Base-by-base conservation (phyloP, 1,284 basidiomycete species). In the Heterobasidion annosum region DNA sequence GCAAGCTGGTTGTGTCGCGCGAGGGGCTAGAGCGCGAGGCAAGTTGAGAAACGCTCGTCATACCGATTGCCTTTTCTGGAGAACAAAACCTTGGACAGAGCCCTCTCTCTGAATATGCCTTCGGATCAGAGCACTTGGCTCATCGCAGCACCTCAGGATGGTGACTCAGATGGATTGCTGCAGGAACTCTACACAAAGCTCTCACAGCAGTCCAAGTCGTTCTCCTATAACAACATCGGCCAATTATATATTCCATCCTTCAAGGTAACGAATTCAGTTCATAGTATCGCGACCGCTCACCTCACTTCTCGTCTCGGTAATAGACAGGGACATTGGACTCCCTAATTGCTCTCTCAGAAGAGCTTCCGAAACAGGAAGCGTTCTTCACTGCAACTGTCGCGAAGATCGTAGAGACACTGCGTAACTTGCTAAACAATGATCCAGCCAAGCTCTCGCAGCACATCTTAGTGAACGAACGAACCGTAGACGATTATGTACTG, bases 271-370 rank as follows among this genome's bases (percentile, higher is more conserved):
- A 48, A 47, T 45, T 48, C 49, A 51, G 52, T 50, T 32, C 18
- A 47, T 18, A 42, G 13, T 16, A 35, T 52, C 15, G 19, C 33
- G 43, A 3, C 15, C 34, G 46, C 16, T 34, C 37, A 35, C 18
- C 50, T 57, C 18, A 48, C 35, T 10, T 40, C n/a, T 3, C 10
- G 32, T 48, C 50, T 43, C 48, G 34, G 40, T 56, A 34, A 35
- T 71, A 98, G 93, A 93, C 94, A 57, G 96, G 96, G 54, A 99
- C 96, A 0, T 82, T 99, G 32, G 95, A 96, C 59, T 80, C 83
- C 33, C 83, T 99, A 56, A 85, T 99, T 60, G 79, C 83, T 3
- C 80, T 99, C 50, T 96, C 93, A 15, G 97, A 99, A 66, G 85
- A 91, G 53, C 79, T 99, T 47, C 92, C 94, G 13, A 98, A 98